Base-by-base conservation (phyloP, 1,284 basidiomycete genomes). In the Clitocybe nebularis region DNA sequence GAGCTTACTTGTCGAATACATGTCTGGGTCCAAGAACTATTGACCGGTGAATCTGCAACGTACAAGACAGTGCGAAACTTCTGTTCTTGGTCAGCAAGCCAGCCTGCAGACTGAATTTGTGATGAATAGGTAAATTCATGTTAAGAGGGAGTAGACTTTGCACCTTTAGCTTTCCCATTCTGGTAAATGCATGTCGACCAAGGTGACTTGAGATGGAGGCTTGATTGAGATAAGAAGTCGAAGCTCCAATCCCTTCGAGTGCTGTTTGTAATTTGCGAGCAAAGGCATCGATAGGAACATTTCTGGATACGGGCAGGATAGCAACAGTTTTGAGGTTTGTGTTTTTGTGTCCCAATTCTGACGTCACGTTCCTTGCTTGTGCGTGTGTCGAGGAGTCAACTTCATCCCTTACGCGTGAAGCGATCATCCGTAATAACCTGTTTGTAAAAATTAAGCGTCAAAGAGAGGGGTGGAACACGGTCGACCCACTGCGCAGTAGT, bases 11-110 rank as follows among this genome's bases (percentile, higher is more conserved):
- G 93, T 19, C 91, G 79, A 49, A 97, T 93, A 58, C 93, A 96
- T 0, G 93, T 97, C 64, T 94, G 84, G n/a, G 93, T 96, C 93
- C 94, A 97, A 14, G 90, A 85, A 48, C 89, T 93, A 41, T 82
- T 88, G 16, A 93, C 91, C 0, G 92, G 83, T 0, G 93, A 92
- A 63, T 97, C 93, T 2, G 89, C 93, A 16, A 97, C 91, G 60
- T 97, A 97, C 7, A 97, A 72, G 0, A 97, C 93, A 2, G 84
- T 93, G 17, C 89, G 77, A 58, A 87, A 93, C 57, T 89, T 79
- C 65, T 96, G 90, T 61, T 97, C 93, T 58, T 92, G 90, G 62
- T 97, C 93, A 11, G 94, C 90, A 4, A 97, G 69, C 93, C 93
- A 96, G 5, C 89, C 89, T 42, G 67, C 64, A 16, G 64, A 64